These are phyloP conservation scores for Quaeritorhiza haematococci DNA, from an alignment of 371 early-diverging fungal genomes.

Conservation along the genomic window DNA sequence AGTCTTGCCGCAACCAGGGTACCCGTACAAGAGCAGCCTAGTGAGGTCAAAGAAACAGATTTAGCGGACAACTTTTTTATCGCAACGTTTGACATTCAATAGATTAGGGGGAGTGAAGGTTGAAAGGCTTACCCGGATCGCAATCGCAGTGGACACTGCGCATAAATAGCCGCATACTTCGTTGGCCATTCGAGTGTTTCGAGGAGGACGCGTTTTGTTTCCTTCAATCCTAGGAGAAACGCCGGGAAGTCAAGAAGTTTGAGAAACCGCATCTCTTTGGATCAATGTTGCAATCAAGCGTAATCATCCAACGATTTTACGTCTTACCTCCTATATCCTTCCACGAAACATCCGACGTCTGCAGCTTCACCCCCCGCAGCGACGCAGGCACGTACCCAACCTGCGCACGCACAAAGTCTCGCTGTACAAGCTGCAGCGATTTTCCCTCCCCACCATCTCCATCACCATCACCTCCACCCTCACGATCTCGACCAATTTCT, in stretches of 20 bases:
- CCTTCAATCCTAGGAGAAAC: conserved; percentile 56
- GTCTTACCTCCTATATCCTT: conserved; percentile 74
- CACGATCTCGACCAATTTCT: conserved; percentile 3
- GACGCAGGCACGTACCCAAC: conserved; percentile 77
- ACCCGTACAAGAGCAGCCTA: conserved; percentile 87
- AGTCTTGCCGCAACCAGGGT: conserved; percentile 99
- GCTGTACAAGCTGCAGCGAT: conserved; percentile 14
- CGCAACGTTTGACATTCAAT: neutral
- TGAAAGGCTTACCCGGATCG: conserved; percentile 69
- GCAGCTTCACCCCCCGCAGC: conserved; percentile 74
- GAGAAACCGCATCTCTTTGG: neutral
- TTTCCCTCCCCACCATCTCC: conserved; percentile 14
- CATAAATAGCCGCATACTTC: conserved; percentile 84
- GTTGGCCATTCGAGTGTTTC: conserved; percentile 96
- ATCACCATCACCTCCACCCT: conserved; percentile 33
- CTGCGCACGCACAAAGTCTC: conserved; percentile 69
- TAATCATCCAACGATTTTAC: neutral
- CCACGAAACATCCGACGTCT: conserved; percentile 77
- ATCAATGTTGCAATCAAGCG: neutral
- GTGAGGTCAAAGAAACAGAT: neutral
- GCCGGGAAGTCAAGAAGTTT: conserved; percentile 3
- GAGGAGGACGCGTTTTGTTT: conserved; percentile 70
- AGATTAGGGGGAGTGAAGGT: neutral
- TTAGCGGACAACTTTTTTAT: too few relatives aligned
- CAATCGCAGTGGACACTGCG: conserved; percentile 76